Conservation (phyloP, 257 asterid genomes). For the Forsythia viridissima region DNA sequence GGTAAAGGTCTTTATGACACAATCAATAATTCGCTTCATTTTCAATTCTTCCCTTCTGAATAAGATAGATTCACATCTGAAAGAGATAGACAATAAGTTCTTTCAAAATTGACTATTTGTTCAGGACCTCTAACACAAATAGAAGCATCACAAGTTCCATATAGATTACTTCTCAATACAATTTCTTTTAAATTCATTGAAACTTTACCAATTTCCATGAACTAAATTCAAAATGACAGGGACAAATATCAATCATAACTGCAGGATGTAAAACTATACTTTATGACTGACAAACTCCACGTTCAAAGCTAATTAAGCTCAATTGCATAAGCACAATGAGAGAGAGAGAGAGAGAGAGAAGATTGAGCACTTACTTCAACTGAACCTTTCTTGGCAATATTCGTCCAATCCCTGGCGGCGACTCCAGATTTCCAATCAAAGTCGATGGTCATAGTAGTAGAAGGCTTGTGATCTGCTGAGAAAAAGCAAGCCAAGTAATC, state of each 20-base stretch:
- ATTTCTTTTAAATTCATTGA: no score
- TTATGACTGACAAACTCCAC: background rate
- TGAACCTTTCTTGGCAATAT: slow-evolving; percentile 85
- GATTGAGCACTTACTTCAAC: slow-evolving; percentile 48
- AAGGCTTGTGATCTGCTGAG: slow-evolving; percentile 62
- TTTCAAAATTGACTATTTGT: no score
- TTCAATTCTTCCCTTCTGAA: no score
- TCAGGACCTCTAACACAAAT: no score
- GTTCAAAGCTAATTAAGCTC: background rate
- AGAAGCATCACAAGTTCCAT: no score
- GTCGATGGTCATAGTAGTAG: slow-evolving; percentile 58
- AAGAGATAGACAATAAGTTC: no score
- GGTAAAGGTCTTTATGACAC: no score
- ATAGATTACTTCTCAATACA: no score
- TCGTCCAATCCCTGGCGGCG: slow-evolving; percentile 83
- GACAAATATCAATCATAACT: background rate
- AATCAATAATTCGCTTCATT: no score
- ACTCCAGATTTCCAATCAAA: slow-evolving; percentile 91
- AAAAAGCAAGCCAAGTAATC: slow-evolving; percentile 89
- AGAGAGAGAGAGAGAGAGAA: background rate
- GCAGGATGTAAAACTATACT: no score
- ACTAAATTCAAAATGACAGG: background rate
- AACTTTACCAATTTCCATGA: background rate
- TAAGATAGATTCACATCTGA: no score
- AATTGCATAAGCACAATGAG: background rate